phyloP scores from a whole-genome alignment of 768 basidiomycete genomes.

The Hypholoma fasciculare region DNA sequence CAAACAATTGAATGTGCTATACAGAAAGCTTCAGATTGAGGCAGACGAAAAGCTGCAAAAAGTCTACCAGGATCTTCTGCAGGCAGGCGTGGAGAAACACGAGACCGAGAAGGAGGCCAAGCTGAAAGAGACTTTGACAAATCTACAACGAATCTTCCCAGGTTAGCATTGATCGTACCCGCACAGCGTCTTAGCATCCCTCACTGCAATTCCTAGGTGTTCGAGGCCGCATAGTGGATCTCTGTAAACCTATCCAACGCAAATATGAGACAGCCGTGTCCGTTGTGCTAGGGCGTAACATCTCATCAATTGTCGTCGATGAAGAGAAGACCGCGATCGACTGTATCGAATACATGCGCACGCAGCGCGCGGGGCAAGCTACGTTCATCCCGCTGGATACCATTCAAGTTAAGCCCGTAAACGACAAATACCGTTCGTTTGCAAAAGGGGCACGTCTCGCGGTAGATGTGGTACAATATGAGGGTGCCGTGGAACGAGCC shows the following conservation, averaged over 20 bases:
- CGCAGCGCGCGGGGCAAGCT: conserved; percentile 92
- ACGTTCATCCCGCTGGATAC: conserved; percentile 99
- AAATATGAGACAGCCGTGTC: conserved; percentile 93
- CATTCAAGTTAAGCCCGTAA: conserved; percentile 90
- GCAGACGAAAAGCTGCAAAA: conserved; percentile 88
- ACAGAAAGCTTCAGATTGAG: conserved; percentile 87
- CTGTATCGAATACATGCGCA: conserved; percentile 98
- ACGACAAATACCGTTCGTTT: conserved; percentile 92
- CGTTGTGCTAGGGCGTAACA: conserved; percentile 90
- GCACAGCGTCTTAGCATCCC: background rate
- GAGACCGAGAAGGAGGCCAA: conserved; percentile 83
- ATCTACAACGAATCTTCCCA: conserved; percentile 87
- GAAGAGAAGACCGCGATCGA: conserved; percentile 97
- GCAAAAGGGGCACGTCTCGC: conserved; percentile 86
- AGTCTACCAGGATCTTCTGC: conserved; percentile 79
- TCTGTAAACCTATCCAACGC: conserved; percentile 91
- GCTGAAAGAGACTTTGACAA: conserved; percentile 84
- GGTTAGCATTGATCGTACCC: conserved; percentile 38
- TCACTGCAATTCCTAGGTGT: conserved; percentile 57
- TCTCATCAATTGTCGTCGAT: conserved; percentile 95
- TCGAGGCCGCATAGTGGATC: conserved; percentile 87
- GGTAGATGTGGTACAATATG: conserved; percentile 82
- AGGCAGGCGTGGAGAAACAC: conserved; percentile 86
- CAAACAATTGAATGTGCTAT: background rate
- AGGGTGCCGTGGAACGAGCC: conserved; percentile 85